A percentile compares a stretch with the other conserved stretches of the same genome.
These are phyloP conservation scores for Lactifluus hygrophoroides DNA, from an alignment of 768 basidiomycete genomes.

Conservation along the genomic window DNA sequence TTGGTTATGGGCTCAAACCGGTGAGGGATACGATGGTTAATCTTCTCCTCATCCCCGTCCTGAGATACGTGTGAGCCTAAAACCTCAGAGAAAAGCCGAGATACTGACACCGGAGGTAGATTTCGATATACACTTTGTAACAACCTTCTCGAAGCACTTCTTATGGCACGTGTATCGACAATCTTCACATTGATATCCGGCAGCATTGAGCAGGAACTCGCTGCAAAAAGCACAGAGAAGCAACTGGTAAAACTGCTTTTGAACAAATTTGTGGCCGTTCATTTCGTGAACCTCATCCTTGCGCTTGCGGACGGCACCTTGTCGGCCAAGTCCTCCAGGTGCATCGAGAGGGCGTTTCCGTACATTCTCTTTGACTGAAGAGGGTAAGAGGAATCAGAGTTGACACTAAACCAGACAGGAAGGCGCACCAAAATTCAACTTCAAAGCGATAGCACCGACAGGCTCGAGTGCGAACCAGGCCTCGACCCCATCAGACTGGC, in stretches of 20 bases:
- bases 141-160: conserved; percentile 97
- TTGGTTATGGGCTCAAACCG: conserved; percentile 96
- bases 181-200: conserved; percentile 99
- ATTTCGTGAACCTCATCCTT: conserved; percentile 98
- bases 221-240: conserved; percentile 97
- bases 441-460: conserved; percentile 83
- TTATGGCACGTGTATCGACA: conserved; percentile 99
- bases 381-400: conserved; percentile 1
- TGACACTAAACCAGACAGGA: conserved; percentile 5
- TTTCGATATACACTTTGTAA: conserved; percentile 98
- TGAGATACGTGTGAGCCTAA: conserved; percentile 26
- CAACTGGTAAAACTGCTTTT: conserved; percentile 95
- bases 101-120: conserved; percentile 81
- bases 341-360: conserved; percentile 93
- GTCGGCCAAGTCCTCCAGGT: conserved; percentile 87
- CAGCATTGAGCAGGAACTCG: conserved; percentile 94
- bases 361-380: conserved; percentile 91
- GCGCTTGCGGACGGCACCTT: conserved; percentile 95
- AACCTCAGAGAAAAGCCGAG: background rate
- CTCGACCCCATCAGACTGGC: conserved; percentile 69
- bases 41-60: conserved; percentile 97
- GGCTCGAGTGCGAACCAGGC: conserved; percentile 98
- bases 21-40: conserved; percentile 98
- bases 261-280: conserved; percentile 98
- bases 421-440: conserved; percentile 83